Base-by-base conservation (phyloP, 1,139 yeast genomes). In the Lodderomyces orthopsilosis region DNA sequence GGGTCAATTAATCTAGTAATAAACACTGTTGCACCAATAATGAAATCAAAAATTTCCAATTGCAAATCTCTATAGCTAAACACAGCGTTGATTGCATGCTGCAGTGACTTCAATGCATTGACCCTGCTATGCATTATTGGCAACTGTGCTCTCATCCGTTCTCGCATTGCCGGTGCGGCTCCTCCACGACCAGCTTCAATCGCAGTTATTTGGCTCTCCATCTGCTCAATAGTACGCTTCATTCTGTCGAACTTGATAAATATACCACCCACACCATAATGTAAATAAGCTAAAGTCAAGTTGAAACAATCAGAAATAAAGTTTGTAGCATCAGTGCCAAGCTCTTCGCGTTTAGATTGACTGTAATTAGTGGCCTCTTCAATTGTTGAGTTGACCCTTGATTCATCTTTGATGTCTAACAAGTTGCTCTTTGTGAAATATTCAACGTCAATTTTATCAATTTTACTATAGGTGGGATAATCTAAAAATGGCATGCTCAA, bases 241-340 rank as follows among this genome's bases (percentile, higher is more conserved):
- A 81, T 58, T 46, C 83, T 75, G 42, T 79, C 81, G 50, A 79
- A 80, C 39, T 76, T 75, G 38, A 81, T 72, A 42, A 75, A 66
- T 0, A 86, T 66, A 40, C 97, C 98, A 27, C 95, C 95, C 35
- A 89, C 68, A 37, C 98, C 99, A 62, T 86, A 94, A 53, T 93
- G 91, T 44, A 89, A 66, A 59, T 85, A 90, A 0, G 95, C 81
- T 41, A 85, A 69, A 8, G 94, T 81, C 46, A 93, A 63, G 58
- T 76, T 93, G 63, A 90, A 94, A 55, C 95, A 85, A 53, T 91
- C 93, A 4, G 96, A 83, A 14, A 94, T 85, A 59, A 93, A 93
- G 55, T 93, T 93, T 5, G 88, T 38, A n/a, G 12, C 34, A 35
- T 14, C 27, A 12, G 17, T 13, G 1, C 55, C 58, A 3, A 59